Evolutionary conservation across 805 yeast species (phyloP).

Genomic region (Phaffomyces opuntiae): DNA sequence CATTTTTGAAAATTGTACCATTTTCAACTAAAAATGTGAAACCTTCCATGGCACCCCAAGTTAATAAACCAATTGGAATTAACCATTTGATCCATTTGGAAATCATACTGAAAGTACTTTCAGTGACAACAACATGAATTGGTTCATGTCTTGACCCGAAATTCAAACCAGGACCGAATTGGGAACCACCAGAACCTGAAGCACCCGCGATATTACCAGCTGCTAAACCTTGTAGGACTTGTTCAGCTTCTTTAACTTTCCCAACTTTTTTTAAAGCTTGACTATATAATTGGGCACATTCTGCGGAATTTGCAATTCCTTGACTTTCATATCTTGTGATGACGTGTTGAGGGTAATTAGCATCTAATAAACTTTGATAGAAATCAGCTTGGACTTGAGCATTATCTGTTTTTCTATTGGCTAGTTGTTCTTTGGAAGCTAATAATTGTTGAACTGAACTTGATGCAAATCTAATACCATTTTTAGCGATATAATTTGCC

Average conservation of each 20-base stretch:
- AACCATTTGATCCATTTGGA: slow-evolving; percentile 89
- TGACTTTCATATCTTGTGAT: slow-evolving; percentile 92
- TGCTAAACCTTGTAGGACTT: slow-evolving; percentile 42
- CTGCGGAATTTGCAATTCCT: slow-evolving; percentile 79
- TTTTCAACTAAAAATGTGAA: slow-evolving; percentile 76
- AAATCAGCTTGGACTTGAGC: slow-evolving; percentile 76
- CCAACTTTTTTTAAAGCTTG: slow-evolving; percentile 80
- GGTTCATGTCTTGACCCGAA: slow-evolving; percentile 74
- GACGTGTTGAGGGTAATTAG: slow-evolving; percentile 93
- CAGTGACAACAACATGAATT: slow-evolving; percentile 88
- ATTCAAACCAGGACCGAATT: slow-evolving; percentile 17
- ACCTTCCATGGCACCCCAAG: slow-evolving; percentile 76
- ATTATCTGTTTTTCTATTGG: slow-evolving; percentile 67
- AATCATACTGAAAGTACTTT: slow-evolving; percentile 67
- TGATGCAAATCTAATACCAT: slow-evolving; percentile 18
- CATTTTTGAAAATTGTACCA: slow-evolving; percentile 69
- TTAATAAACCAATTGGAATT: slow-evolving; percentile 68
- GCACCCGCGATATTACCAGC: slow-evolving; percentile 22
- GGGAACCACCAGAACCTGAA: slow-evolving; percentile 18
- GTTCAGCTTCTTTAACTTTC: slow-evolving; percentile 69
- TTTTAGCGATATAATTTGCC: background rate
- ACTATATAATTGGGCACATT: slow-evolving; percentile 70
- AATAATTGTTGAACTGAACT: slow-evolving; percentile 25
- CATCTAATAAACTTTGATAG: slow-evolving; percentile 62
- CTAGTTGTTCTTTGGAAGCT: slow-evolving; percentile 73